phyloP scores from a whole-genome alignment of 177 flowering plant genomes.

The Vitis hybrid region DNA sequence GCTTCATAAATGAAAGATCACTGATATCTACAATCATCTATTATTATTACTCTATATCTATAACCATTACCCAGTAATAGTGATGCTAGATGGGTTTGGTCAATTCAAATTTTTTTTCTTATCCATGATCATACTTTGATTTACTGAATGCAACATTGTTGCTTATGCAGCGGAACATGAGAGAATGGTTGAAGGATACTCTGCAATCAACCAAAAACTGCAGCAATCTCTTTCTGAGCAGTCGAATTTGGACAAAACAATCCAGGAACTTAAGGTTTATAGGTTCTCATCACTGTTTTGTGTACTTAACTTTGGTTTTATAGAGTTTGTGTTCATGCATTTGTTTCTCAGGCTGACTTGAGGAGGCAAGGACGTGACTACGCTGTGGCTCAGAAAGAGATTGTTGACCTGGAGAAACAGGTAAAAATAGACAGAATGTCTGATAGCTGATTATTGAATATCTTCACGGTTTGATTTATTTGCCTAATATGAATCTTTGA shows the following conservation, averaged over 20 bases:
- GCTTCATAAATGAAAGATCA: no score
- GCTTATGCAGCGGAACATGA: constrained; percentile 75
- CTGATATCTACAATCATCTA: no score
- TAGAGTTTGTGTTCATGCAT: neutral
- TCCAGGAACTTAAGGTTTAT: constrained; percentile 66
- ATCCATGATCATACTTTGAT: neutral
- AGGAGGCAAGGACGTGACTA: constrained; percentile 75
- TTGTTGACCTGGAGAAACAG: constrained; percentile 81
- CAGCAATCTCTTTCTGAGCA: constrained; percentile 68
- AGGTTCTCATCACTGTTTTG: neutral
- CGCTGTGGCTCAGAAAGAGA: constrained; percentile 62
- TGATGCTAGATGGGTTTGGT: neutral
- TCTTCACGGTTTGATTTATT: no score
- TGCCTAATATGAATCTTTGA: no score
- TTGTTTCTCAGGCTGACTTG: constrained; percentile 62
- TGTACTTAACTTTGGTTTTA: neutral
- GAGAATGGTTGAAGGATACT: constrained; percentile 81
- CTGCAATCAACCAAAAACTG: constrained; percentile 64
- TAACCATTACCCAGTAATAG: no score
- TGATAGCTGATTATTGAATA: no score
- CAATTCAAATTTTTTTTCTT: neutral
- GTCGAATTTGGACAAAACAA: constrained; percentile 50
- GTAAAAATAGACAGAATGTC: constrained; percentile 23
- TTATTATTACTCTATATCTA: no score
- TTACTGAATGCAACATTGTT: neutral